Evolutionary conservation across 75 land plant species (phyloP).

Genomic region (Sequoiadendron giganteum): DNA sequence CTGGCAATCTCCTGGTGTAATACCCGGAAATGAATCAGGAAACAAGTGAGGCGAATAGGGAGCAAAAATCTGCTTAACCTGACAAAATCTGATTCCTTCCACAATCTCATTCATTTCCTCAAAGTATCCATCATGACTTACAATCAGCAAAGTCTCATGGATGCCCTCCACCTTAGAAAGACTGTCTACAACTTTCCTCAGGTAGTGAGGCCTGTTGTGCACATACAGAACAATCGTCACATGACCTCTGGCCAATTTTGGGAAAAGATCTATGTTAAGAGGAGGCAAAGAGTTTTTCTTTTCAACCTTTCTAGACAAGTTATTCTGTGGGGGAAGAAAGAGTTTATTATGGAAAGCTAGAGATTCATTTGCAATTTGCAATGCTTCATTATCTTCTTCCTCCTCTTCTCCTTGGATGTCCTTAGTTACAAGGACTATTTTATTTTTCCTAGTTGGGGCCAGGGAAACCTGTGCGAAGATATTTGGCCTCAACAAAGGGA

Average conservation of each 20-base stretch:
- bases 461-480: background rate
- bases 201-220: conserved; percentile 92
- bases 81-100: conserved; percentile 77
- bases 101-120: conserved; percentile 85
- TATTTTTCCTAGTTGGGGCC: background rate
- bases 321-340: conserved; percentile 39
- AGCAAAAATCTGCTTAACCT: conserved; percentile 95
- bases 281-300: conserved; percentile 67
- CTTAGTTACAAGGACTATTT: background rate
- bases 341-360: conserved; percentile 1
- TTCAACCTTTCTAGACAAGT: conserved; percentile 45
- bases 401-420: background rate
- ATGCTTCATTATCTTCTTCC: background rate
- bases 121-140: conserved; percentile 98
- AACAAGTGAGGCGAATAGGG: conserved; percentile 94
- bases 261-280: conserved; percentile 74
- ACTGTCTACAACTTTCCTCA: conserved; percentile 62
- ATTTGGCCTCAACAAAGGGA: background rate
- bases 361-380: background rate
- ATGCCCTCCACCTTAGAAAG: conserved; percentile 79
- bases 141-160: conserved; percentile 79
- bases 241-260: conserved; percentile 59
- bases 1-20: conserved; percentile 66
- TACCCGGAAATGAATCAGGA: conserved; percentile 78
- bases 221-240: conserved; percentile 85